These are phyloP conservation scores for Eutrema japonicum DNA, from an alignment of 345 rosid species.

Conservation along the genomic window DNA sequence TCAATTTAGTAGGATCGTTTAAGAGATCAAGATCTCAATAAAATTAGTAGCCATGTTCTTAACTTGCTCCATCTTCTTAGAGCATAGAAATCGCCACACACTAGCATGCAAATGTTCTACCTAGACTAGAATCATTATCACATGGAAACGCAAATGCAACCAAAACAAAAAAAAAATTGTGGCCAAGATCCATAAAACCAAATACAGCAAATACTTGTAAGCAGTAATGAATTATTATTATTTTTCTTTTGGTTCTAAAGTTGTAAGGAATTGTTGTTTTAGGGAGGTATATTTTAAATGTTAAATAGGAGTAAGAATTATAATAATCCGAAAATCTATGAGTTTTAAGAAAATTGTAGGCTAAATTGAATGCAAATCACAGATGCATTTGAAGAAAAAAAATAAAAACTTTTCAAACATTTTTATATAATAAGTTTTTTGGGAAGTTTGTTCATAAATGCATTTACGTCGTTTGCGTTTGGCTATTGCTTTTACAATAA, in stretches of 20 bases:
- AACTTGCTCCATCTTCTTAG: constrained; percentile 5
- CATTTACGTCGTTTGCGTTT: neutral
- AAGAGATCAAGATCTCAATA: constrained; percentile 17
- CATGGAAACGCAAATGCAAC: neutral
- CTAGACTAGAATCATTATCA: neutral
- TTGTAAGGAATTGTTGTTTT: neutral
- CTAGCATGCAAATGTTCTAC: neutral
- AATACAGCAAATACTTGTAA: neutral
- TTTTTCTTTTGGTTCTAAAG: neutral
- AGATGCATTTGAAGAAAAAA: neutral
- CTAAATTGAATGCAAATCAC: neutral
- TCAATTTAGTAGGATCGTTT: constrained; percentile 15
- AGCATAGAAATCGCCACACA: neutral
- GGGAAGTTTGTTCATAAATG: neutral
- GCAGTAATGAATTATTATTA: neutral
- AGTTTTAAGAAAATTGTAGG: too few relatives aligned
- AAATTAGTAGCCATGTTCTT: constrained; percentile 29
- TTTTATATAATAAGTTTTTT: too few relatives aligned
- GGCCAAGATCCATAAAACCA: neutral
- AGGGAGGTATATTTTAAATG: neutral
- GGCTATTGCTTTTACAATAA: constrained; percentile 1
- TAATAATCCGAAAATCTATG: too few relatives aligned
- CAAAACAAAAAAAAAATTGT: neutral
- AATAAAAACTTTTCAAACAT: neutral
- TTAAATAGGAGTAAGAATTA: too few relatives aligned